Base-by-base conservation (phyloP, 2,329 filamentous ascomycete species). In the Emmonsia crescens region DNA sequence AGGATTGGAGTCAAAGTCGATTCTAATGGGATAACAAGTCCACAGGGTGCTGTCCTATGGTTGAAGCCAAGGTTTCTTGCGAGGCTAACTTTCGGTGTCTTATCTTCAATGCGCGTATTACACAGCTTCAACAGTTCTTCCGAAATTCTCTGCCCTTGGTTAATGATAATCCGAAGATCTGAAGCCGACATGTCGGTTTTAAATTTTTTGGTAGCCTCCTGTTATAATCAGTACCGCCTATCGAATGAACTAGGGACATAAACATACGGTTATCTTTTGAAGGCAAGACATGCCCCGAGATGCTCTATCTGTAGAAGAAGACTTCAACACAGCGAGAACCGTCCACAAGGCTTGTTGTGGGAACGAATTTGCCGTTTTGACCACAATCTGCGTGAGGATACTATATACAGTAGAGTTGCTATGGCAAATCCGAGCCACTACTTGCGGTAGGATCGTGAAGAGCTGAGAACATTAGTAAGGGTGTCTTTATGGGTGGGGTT, bases 371-470 rank as follows among this genome's bases (percentile, higher is more conserved):
- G 96, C 87, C n/a, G 96, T 90, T 71, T 89, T 93, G 64, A 88
- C 78, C 61, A 99, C 91, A 66, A 97, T 93, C 40, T 82, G 82
- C 60, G 87, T 84, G 6, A 99, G 78, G 10, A 89, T 79, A 62
- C 87, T 84, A 75, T 90, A 95, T 1, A 96, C 91, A 1, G 85
- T 83, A 3, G 75, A 75, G 72, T 96, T 89, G 0, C 88, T 85
- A 75, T 99, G 94, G 54, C 89, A 89, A 68, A 99, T 96, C 38
- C 94, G 87, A n/a, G 93, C 94, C 61, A 99, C 89, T 64, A 99
- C 88, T 74, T 99, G 94, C 5, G 94, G 89, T 49, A 99, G 80
- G 5, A 93, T 85, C 1, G 80, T 82, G 67, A 81, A 81, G 33
- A 81, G 74, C 71, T 80, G 63, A 54, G 68, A 31, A 44, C 59